Percentiles rank a stretch among this genome's conserved stretches.
These are phyloP conservation scores for Cryphonectria radicalis DNA, from an alignment of 2,329 filamentous ascomycete species.

Conservation along the genomic window DNA sequence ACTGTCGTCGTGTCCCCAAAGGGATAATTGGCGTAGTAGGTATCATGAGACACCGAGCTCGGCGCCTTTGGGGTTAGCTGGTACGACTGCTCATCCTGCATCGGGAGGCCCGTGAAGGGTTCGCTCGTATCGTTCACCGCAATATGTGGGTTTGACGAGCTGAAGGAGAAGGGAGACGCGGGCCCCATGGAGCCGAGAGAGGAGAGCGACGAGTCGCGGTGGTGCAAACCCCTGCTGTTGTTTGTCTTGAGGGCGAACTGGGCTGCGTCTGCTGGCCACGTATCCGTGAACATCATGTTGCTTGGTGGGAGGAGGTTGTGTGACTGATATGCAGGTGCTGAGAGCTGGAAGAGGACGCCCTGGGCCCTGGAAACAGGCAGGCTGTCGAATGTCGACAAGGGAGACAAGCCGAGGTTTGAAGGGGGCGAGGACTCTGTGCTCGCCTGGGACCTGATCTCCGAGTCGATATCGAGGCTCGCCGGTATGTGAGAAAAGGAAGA, in stretches of 20 bases:
- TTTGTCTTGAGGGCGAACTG: slow-evolving; percentile 45
- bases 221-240: slow-evolving; percentile 50
- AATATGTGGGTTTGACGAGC: slow-evolving; percentile 62
- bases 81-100: slow-evolving; percentile 50
- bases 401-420: slow-evolving; percentile 34
- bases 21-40: slow-evolving; percentile 49
- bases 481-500: slow-evolving; percentile 3
- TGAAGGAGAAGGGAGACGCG: slow-evolving; percentile 60
- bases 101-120: slow-evolving; percentile 48
- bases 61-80: slow-evolving; percentile 50
- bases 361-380: slow-evolving; percentile 36
- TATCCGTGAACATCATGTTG: slow-evolving; percentile 46
- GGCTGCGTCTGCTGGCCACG: slow-evolving; percentile 42
- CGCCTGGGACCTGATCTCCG: slow-evolving; percentile 29
- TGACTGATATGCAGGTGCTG: not conserved
- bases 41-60: slow-evolving; percentile 37
- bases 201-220: slow-evolving; percentile 65
- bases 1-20: slow-evolving; percentile 44
- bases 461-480: slow-evolving; percentile 32
- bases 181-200: slow-evolving; percentile 65
- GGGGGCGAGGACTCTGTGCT: slow-evolving; percentile 39
- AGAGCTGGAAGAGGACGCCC: slow-evolving; percentile 12
- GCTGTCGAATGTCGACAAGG: slow-evolving; percentile 41
- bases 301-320: slow-evolving; percentile 6
- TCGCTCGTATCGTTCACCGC: slow-evolving; percentile 58